Base-by-base conservation (phyloP, 1,284 basidiomycete species). In the Vanrija sp. region DNA sequence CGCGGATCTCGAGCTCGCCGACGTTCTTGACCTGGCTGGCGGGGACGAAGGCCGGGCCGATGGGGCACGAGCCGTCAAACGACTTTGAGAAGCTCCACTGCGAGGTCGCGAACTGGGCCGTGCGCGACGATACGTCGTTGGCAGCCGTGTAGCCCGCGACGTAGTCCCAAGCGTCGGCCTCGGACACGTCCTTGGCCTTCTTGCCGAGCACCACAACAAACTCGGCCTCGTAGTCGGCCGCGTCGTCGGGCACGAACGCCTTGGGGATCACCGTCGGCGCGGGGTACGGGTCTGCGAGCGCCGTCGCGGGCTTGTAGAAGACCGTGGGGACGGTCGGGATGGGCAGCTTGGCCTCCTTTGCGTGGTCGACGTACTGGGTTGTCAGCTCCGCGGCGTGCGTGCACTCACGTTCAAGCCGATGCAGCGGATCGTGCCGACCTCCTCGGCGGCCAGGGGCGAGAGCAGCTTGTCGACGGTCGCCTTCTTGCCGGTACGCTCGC, bases 141-240 rank as follows among this genome's bases (percentile, higher is more conserved):
- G 70, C 64, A 0, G 77, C 75, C 2, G 76, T 77, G 58, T 68
- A 73, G 26, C 85, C 90, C 0, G 89, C 80, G 5, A 94, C 85
- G 65, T 92, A 91, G 63, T 90, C 85, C 47, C 92, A 75, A 0
- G 91, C 91, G 6, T 92, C 83, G 1, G 79, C 82, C 66, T 88
- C 87, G 0, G 81, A 80, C 12, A 94, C 89, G 66, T 95, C 78
- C 78, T 87, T 89, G 29, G 86, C 85, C 0, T 84, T 74, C 68
- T 87, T 89, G 28, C 89, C 90, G 38, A 96, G 88, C 50, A 95
- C 86, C 54, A 94, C 82, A 34, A 85, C 88, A 14, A 96, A 78
- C 67, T 96, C 92, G 46, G 89, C 86, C 71, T 96, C 92, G 68
- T 91, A 95, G 74, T 96, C 92, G 0, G 89, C 84, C 21, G 86